Evolutionary conservation across 345 rosid genomes (phyloP).

Genomic region (Camelina neglecta): DNA sequence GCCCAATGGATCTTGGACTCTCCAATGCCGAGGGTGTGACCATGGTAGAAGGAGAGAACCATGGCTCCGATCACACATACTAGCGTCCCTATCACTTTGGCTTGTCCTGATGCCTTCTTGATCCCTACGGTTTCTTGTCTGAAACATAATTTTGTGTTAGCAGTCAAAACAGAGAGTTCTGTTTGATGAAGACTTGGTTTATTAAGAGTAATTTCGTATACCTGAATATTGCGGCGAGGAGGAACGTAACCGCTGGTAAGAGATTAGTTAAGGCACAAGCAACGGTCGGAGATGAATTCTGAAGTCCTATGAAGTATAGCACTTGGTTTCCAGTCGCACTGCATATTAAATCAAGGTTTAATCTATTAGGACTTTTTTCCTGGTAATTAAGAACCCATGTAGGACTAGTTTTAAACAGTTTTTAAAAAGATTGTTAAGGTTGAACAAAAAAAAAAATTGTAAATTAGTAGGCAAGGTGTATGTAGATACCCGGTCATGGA

Average conservation of each 20-base stretch:
- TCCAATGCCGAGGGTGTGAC: slow-evolving; percentile 57
- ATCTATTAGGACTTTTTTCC: too few species aligned
- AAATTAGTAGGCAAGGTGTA: slow-evolving; percentile 7
- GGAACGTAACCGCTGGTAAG: slow-evolving; percentile 80
- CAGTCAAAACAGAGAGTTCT: background rate
- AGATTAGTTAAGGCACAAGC: slow-evolving; percentile 85
- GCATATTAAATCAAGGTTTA: slow-evolving; percentile 24
- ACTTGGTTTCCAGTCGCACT: slow-evolving; percentile 82
- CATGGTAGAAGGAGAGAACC: slow-evolving; percentile 90
- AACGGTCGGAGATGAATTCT: slow-evolving; percentile 72
- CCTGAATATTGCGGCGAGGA: slow-evolving; percentile 82
- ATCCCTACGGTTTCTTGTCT: slow-evolving; percentile 81
- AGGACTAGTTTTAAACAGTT: background rate
- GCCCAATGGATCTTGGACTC: slow-evolving; percentile 78
- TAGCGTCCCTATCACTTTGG: slow-evolving; percentile 76
- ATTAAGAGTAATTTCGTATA: background rate
- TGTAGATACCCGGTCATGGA: slow-evolving; percentile 82
- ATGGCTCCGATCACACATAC: slow-evolving; percentile 91
- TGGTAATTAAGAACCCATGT: background rate
- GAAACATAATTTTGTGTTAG: slow-evolving; percentile 20
- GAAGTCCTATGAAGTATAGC: slow-evolving; percentile 78
- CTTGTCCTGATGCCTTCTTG: slow-evolving; percentile 67
- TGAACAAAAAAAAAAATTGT: background rate
- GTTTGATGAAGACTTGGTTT: slow-evolving; percentile 1
- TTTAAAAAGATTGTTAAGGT: background rate